A percentile compares a stretch with the other conserved stretches of the same genome.
phyloP scores from a whole-genome alignment of 176 grass and related monocot genomes.

The Secale cereale region DNA sequence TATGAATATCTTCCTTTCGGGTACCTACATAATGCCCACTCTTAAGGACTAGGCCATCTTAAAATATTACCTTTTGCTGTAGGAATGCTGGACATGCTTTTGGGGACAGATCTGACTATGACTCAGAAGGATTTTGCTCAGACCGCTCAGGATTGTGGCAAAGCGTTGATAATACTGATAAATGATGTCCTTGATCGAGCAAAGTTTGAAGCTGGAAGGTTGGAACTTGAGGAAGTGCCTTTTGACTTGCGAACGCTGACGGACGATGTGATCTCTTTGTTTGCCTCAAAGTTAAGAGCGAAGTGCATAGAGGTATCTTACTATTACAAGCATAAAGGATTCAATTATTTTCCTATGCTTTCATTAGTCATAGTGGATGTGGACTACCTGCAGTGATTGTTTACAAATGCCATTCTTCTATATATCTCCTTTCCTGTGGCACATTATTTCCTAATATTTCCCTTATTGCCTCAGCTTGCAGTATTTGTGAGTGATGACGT shows the following conservation, averaged over 20 bases:
- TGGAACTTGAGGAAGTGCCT: conserved; percentile 81
- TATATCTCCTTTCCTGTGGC: background rate
- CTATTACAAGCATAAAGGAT: background rate
- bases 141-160: conserved; percentile 86
- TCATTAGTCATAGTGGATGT: background rate
- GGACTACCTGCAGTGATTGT: background rate
- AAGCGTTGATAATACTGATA: conserved; percentile 81
- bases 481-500: conserved; percentile 87
- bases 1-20: conserved; percentile 30
- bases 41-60: background rate
- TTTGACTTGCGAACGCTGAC: conserved; percentile 80
- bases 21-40: background rate
- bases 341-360: background rate
- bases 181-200: conserved; percentile 97
- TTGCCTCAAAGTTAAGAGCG: conserved; percentile 91
- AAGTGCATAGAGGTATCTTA: conserved; percentile 85
- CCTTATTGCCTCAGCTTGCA: conserved; percentile 65
- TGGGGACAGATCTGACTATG: conserved; percentile 80
- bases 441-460: conserved; percentile 24
- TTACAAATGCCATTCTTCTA: background rate
- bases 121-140: conserved; percentile 89
- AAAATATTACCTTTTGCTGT: conserved; percentile 7
- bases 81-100: conserved; percentile 98
- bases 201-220: conserved; percentile 94
- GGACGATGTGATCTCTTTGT: conserved; percentile 95